Conservation (phyloP, 1,139 yeast genomes). For the Oligophagozyma castellii region DNA sequence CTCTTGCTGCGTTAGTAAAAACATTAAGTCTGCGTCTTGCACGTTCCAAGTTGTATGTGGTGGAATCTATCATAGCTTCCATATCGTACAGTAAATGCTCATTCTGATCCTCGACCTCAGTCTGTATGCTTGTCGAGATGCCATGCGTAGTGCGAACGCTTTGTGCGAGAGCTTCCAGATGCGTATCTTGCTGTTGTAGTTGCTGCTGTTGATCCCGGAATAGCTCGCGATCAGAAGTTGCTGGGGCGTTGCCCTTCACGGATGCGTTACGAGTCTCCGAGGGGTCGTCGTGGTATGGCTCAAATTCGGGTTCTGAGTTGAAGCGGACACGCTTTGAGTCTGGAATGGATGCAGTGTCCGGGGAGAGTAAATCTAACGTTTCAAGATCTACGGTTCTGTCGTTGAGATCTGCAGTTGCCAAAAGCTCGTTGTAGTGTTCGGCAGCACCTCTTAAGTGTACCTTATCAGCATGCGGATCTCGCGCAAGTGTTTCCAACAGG, state of each 20-base stretch:
- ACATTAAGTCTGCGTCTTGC: conserved; percentile 17
- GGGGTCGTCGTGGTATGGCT: background rate
- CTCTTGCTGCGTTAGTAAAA: conserved; percentile 18
- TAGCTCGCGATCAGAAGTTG: conserved; percentile 19
- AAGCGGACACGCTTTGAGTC: conserved; percentile 17
- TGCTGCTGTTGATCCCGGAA: conserved; percentile 21
- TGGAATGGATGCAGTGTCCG: background rate
- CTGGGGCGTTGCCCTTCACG: no score
- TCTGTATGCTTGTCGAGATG: conserved; percentile 18
- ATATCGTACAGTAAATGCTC: conserved; percentile 17
- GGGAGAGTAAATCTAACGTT: no score
- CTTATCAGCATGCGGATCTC: background rate
- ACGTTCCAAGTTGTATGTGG: conserved; percentile 15
- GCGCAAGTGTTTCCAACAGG: conserved; percentile 1
- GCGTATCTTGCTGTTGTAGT: conserved; percentile 20
- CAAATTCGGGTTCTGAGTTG: background rate
- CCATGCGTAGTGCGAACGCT: conserved; percentile 16
- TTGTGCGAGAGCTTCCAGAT: conserved; percentile 13
- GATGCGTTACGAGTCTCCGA: no score
- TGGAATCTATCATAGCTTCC: conserved; percentile 18
- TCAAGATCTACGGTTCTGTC: background rate
- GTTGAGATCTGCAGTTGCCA: background rate
- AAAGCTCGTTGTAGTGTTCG: conserved; percentile 1
- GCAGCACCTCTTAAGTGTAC: background rate
- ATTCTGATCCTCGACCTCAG: conserved; percentile 21